These are phyloP conservation scores for Diaporthe caulivora DNA, from an alignment of 2,329 filamentous ascomycete species.

Conservation along the genomic window DNA sequence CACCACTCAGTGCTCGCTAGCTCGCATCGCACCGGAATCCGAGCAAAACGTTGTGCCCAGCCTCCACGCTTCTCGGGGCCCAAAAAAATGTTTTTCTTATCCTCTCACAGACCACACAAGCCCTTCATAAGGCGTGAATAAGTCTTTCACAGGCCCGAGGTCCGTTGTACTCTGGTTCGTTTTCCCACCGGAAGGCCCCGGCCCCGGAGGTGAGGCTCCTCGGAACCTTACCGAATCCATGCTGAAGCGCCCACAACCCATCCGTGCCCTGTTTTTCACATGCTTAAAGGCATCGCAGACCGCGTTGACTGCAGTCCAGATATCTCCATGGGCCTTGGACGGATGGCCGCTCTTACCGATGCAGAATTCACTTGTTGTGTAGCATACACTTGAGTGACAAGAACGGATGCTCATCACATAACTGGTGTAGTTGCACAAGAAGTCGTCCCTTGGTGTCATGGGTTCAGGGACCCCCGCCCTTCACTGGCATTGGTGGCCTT, in stretches of 20 bases:
- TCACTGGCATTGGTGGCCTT: slow-evolving; percentile 20
- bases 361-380: not conserved
- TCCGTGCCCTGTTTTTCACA: not conserved
- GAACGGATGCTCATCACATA: not conserved
- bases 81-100: not conserved
- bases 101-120: not conserved
- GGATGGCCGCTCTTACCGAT: not conserved
- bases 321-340: not conserved
- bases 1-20: not conserved
- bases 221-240: slow-evolving; percentile 7
- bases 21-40: not conserved
- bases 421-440: not conserved
- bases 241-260: not conserved
- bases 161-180: not conserved
- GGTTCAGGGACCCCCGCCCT: not conserved
- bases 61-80: not conserved
- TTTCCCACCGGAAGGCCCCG: not conserved
- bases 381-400: not conserved
- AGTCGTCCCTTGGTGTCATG: not conserved
- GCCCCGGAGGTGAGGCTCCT: slow-evolving; percentile 1
- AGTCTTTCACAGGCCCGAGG: not conserved
- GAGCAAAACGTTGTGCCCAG: not conserved
- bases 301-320: not conserved
- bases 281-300: not conserved
- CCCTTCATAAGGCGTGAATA: not conserved